These are phyloP conservation scores for Oryza rufipogon DNA, from an alignment of 176 grass and related monocot genomes.

Conservation along the genomic window DNA sequence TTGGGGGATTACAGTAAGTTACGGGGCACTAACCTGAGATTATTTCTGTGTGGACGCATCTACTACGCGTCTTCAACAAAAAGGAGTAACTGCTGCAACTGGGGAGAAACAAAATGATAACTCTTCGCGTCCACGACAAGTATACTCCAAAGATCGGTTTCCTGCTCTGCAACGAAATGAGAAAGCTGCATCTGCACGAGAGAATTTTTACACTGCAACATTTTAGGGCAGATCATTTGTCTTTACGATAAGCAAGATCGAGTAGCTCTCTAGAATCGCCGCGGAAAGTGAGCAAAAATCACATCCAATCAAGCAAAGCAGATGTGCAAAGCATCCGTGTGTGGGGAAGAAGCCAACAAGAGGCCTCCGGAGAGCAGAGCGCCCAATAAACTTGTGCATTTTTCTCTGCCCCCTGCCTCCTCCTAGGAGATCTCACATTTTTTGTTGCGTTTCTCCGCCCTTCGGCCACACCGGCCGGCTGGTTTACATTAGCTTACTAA, in stretches of 20 bases:
- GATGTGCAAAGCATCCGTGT: neutral
- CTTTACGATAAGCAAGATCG: neutral
- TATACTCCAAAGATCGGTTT: neutral
- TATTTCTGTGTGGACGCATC: neutral
- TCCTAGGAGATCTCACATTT: neutral
- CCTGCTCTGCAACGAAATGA: slow-evolving; percentile 7
- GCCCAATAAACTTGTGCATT: neutral
- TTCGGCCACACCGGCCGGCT: neutral
- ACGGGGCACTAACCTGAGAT: neutral
- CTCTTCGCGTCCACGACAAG: slow-evolving; percentile 46
- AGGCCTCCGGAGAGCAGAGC: neutral
- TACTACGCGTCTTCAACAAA: too few species aligned
- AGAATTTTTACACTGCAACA: neutral
- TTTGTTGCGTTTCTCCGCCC: neutral
- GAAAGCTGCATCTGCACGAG: slow-evolving; percentile 9
- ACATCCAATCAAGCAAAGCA: neutral
- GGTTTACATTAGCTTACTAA: neutral
- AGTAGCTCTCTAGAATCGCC: too few species aligned
- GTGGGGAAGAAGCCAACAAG: neutral
- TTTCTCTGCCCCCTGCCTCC: neutral
- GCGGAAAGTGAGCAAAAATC: neutral
- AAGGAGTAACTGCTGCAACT: neutral
- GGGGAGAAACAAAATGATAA: slow-evolving; percentile 25
- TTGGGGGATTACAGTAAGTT: neutral
- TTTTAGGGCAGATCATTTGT: neutral